phyloP scores from a whole-genome alignment of 2,329 filamentous ascomycete species.

The Chrysoporthe cubensis region DNA sequence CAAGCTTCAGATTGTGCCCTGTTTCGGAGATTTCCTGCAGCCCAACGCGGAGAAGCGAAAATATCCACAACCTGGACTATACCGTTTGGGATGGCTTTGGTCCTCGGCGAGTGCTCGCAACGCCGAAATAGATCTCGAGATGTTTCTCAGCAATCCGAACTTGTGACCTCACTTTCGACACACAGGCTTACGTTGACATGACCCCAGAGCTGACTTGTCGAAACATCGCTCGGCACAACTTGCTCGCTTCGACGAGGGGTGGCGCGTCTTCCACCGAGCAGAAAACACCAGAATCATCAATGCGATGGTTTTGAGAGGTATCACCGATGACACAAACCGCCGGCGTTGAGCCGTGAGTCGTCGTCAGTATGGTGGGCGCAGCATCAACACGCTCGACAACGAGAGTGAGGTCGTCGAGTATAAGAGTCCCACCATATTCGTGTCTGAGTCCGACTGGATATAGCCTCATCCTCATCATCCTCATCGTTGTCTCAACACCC shows the following conservation, averaged over 20 bases:
- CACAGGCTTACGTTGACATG: constrained; percentile 1
- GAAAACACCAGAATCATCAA: background rate
- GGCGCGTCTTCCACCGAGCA: background rate
- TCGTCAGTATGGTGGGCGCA: background rate
- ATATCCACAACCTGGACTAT: background rate
- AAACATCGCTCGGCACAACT: background rate
- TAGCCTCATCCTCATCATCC: background rate
- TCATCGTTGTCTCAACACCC: background rate
- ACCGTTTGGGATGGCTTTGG: background rate
- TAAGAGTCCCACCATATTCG: background rate
- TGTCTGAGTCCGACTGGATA: background rate
- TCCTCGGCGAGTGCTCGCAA: background rate
- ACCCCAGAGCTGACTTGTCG: background rate
- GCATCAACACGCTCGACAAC: background rate
- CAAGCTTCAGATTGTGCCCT: background rate
- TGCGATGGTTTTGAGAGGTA: background rate
- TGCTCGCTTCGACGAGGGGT: background rate
- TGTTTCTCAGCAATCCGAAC: background rate
- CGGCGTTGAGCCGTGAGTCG: background rate
- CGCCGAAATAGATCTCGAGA: background rate
- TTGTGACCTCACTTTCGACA: background rate
- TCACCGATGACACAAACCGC: background rate
- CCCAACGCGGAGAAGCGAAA: background rate
- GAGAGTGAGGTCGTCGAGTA: background rate
- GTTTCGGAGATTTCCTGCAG: background rate